Percentiles rank a stretch among this genome's conserved stretches.
Conservation (phyloP, 2,329 filamentous ascomycete genomes). For the Tolypocladium tundrense region DNA sequence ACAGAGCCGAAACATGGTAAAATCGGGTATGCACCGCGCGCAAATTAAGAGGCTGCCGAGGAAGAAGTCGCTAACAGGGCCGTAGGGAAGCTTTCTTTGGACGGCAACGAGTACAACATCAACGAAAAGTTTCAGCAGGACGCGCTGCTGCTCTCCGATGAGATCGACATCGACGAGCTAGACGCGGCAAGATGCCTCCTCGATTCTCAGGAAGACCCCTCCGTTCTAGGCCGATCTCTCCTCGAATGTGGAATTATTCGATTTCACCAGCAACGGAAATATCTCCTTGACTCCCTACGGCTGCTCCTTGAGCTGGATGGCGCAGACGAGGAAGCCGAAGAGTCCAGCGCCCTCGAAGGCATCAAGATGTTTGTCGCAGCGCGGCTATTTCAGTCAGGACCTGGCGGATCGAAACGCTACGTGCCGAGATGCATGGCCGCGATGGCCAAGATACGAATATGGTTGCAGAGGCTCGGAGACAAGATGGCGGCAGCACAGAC, state of each 20-base stretch:
- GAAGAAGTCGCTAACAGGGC: constrained; percentile 5
- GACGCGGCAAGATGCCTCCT: constrained; percentile 70
- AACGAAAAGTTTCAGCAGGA: constrained; percentile 84
- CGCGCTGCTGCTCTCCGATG: constrained; percentile 72
- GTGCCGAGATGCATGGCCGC: constrained; percentile 64
- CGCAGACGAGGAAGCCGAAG: constrained; percentile 42
- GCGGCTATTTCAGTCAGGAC: constrained; percentile 19
- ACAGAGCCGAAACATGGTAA: constrained; percentile 60
- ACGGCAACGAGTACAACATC: constrained; percentile 64
- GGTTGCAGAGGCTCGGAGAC: constrained; percentile 67
- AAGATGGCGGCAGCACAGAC: constrained; percentile 66
- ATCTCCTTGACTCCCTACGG: constrained; percentile 72
- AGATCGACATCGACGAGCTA: constrained; percentile 81
- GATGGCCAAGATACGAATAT: constrained; percentile 67
- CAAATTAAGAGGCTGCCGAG: neutral
- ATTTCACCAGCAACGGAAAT: constrained; percentile 79
- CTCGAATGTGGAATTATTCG: constrained; percentile 73
- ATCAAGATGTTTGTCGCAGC: constrained; percentile 24
- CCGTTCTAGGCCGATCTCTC: constrained; percentile 59
- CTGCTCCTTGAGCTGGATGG: constrained; percentile 61
- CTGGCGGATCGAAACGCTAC: constrained; percentile 45
- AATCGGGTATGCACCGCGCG: constrained; percentile 43
- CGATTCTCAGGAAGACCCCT: constrained; percentile 59
- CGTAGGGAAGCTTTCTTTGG: constrained; percentile 64
- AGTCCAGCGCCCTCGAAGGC: constrained; percentile 18